Evolutionary conservation across 192 early-diverging fungal genomes (phyloP).

Genomic region (Rhizoclosmatium globosum): DNA sequence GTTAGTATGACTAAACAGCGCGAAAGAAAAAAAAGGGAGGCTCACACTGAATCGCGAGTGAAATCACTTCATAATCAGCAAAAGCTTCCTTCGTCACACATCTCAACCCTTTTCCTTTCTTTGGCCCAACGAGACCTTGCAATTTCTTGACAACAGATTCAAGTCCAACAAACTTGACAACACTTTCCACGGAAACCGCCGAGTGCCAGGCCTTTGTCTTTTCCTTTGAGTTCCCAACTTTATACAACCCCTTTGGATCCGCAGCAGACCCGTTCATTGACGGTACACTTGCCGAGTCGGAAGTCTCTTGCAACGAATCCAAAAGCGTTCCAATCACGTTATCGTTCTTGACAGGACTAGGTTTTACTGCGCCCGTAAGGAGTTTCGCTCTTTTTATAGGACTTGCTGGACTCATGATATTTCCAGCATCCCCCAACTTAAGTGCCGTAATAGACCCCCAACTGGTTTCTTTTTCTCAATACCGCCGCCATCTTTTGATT

Average conservation of each 20-base stretch:
- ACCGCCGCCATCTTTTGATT: not conserved
- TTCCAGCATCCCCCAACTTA: not conserved
- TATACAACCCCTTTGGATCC: not conserved
- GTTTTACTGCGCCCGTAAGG: conserved; percentile 26
- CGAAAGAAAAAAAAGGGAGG: not conserved
- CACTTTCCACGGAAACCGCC: too few relatives aligned
- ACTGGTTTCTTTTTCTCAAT: not conserved
- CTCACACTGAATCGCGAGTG: conserved; percentile 20
- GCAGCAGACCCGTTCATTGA: not conserved
- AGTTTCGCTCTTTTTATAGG: conserved; percentile 14
- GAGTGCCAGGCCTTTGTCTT: not conserved
- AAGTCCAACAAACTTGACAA: not conserved
- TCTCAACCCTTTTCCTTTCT: not conserved
- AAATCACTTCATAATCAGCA: conserved; percentile 20
- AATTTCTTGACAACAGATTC: not conserved
- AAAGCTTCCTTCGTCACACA: conserved; percentile 8
- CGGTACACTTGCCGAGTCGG: too few relatives aligned
- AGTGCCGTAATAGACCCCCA: not conserved
- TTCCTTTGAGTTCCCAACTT: not conserved
- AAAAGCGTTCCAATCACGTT: not conserved
- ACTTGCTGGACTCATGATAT: not conserved
- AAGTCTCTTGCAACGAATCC: conserved; percentile 15
- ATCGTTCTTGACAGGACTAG: conserved; percentile 24
- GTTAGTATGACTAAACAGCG: not conserved
- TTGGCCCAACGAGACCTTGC: not conserved